These are phyloP conservation scores for Arthrocladium fulminans DNA, from an alignment of 2,329 filamentous ascomycete genomes.

Conservation along the genomic window DNA sequence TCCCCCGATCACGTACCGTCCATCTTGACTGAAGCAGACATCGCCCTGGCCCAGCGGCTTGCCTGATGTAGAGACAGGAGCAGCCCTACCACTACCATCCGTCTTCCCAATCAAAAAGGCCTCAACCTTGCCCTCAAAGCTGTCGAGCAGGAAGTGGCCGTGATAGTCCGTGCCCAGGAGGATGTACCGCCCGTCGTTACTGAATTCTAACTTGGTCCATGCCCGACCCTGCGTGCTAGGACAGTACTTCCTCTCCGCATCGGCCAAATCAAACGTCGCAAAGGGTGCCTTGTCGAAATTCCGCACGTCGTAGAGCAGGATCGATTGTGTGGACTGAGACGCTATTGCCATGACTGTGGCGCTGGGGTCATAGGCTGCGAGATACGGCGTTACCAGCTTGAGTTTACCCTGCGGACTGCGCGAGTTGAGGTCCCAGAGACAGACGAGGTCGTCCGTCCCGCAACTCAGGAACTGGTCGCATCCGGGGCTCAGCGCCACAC, in stretches of 20 bases:
- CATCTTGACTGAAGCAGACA: constrained; percentile 82
- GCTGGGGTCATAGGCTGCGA: constrained; percentile 85
- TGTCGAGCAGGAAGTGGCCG: constrained; percentile 88
- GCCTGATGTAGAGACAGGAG: constrained; percentile 45
- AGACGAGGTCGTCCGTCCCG: constrained; percentile 80
- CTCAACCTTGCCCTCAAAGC: constrained; percentile 73
- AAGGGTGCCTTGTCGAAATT: constrained; percentile 93
- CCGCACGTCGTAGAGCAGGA: constrained; percentile 85
- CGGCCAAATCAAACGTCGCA: constrained; percentile 66
- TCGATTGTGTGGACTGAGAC: constrained; percentile 65
- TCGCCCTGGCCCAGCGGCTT: constrained; percentile 56
- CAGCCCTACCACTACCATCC: constrained; percentile 40
- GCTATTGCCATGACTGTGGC: constrained; percentile 86
- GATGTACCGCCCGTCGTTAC: constrained; percentile 85
- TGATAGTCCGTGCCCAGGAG: constrained; percentile 73
- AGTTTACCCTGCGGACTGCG: constrained; percentile 72
- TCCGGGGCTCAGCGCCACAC: constrained; percentile 72
- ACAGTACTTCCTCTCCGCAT: constrained; percentile 47
- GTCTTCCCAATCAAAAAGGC: constrained; percentile 55
- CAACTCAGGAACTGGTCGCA: constrained; percentile 88
- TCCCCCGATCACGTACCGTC: constrained; percentile 80
- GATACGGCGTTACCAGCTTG: constrained; percentile 68
- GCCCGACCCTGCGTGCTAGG: constrained; percentile 39
- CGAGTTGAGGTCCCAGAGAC: constrained; percentile 79
- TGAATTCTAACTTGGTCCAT: constrained; percentile 92